Evolutionary conservation across 306 rosid genomes (phyloP), one percentile per base, ranked within the genome.

Genomic region (Vigna unguiculata): DNA sequence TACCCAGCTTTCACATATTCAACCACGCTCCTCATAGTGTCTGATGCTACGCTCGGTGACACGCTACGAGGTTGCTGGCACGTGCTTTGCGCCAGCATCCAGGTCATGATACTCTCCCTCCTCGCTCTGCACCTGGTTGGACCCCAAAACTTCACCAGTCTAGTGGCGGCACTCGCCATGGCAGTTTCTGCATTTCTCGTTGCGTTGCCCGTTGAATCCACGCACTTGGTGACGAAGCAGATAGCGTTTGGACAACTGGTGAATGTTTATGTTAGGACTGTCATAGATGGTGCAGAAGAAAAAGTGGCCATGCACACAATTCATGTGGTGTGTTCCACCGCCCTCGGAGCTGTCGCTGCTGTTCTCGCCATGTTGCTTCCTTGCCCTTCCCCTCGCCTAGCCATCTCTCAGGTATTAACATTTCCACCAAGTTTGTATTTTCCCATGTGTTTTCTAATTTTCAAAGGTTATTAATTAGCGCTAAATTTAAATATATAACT

Each of bases 291-390:
- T 5, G 83, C 79, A 2, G 13, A 81, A 51, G 71, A 43, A 7
- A 85, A 87, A 2, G 76, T 82, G 22, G 21, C 83, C 43, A 55
- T 49, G 75, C 91, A 83, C 36, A 84, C 91, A 4, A 47, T 91
- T 80, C 86, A 81, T 6, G 97, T 86, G 6, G 97, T 88, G 0
- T 75, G 86, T 0, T 83, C 89, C 16, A 88, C 96, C 0, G 88
- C 88, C 0, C 86, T 90, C 30, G 98, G 98, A 57, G 98, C 90
- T 40, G 3, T 90, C 2, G 98, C 98, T 74, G 81, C 97, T 68
- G 47, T 87, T 13, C 55, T 88, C 8, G 93, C 90, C 46, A 51
- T 88, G 88, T 32, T 90, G 72, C 9, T 91, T 30, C 98, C 98
- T 1, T 91, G 19, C 52, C 98, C 98, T 1, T 91, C 16, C 48